Evolutionary conservation across 352 stramenopile species (phyloP), one percentile per base, ranked within the genome.

Genomic region (Phytophthora fragariaefolia): DNA sequence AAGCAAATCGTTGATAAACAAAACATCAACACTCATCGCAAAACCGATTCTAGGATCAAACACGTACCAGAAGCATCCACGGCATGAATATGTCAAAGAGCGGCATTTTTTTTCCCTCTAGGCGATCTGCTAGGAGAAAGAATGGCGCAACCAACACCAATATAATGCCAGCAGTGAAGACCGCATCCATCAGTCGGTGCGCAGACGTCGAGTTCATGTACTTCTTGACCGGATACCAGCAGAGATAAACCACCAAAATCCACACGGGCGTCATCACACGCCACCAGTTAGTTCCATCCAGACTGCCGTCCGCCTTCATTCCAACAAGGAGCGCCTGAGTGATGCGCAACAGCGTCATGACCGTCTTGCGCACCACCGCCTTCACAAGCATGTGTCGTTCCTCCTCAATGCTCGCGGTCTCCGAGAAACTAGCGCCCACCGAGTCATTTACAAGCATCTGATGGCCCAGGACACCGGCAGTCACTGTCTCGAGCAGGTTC

Each of bases 31-130:
- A 54, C 4, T 20, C 1, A 59, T 27, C 20, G 18, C 7, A 27
- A 9, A 13, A 30, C 17, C 15, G 15, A 24, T 18, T 42, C 30
- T 9, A 17, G 55, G n/a, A 43, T 6, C 34, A 43, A 5, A 13
- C 27, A 89, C 81, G 55, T 80, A 91, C 85, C 55, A 94, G 67
- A 46, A 94, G 79, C 56, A 91, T 80, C 82, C 82, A 92, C 34
- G 86, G 86, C 43, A 94, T 67, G 23, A 94, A 53, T 10, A 94
- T 81, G 61, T 89, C 82, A 58, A 94, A 88, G 36, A 80, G 80
- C 12, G 86, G 91, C 60, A 94, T 89, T 20, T 52, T 69, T 40
- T 74, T 78, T 18, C 76, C 73, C 24, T 94, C 62, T 50, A 94
- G 68, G 1, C 82, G 76, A 26, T 80, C 71, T 5, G 81, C 66